These are phyloP conservation scores for Metschnikowia drakensbergensis DNA, from an alignment of 805 yeast species.

Conservation along the genomic window DNA sequence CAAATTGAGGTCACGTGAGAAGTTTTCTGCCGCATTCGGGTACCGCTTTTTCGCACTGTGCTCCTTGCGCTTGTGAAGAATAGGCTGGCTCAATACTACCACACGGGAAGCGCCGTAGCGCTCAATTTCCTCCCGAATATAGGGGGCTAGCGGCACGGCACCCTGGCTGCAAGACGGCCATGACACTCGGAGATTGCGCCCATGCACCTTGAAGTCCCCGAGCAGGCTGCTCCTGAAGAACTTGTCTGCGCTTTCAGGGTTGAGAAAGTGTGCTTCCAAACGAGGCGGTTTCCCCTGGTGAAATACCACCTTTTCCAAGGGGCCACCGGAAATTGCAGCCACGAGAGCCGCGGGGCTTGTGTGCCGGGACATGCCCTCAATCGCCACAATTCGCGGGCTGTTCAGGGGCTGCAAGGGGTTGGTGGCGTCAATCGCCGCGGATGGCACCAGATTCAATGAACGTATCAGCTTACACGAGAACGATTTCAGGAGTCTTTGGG, in stretches of 20 bases:
- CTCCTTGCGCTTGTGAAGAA: not conserved
- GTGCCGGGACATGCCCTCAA: slow-evolving; percentile 37
- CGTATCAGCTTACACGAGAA: slow-evolving; percentile 1
- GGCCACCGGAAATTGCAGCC: slow-evolving; percentile 64
- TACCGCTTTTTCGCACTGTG: slow-evolving; percentile 18
- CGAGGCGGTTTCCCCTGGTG: slow-evolving; percentile 15
- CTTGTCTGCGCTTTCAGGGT: slow-evolving; percentile 48
- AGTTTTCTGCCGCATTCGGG: slow-evolving; percentile 43
- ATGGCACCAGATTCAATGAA: not conserved
- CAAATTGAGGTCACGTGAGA: slow-evolving; percentile 43
- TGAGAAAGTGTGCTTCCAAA: slow-evolving; percentile 50
- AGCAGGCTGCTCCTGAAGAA: slow-evolving; percentile 49
- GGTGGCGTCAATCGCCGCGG: not conserved
- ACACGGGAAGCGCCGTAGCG: slow-evolving; percentile 52
- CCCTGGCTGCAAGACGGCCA: slow-evolving; percentile 36
- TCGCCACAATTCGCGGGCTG: slow-evolving; percentile 24
- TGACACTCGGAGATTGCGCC: slow-evolving; percentile 42
- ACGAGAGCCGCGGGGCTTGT: slow-evolving; percentile 50
- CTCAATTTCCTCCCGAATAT: slow-evolving; percentile 30
- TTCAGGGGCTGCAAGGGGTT: not conserved
- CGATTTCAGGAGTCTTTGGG: not conserved
- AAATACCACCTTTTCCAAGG: slow-evolving; percentile 49
- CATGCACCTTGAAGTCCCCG: slow-evolving; percentile 57
- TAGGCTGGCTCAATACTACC: slow-evolving; percentile 37
- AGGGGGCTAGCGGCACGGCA: slow-evolving; percentile 24